Evolutionary conservation across 805 yeast genomes (phyloP).

Genomic region (Candida chauliodis): DNA sequence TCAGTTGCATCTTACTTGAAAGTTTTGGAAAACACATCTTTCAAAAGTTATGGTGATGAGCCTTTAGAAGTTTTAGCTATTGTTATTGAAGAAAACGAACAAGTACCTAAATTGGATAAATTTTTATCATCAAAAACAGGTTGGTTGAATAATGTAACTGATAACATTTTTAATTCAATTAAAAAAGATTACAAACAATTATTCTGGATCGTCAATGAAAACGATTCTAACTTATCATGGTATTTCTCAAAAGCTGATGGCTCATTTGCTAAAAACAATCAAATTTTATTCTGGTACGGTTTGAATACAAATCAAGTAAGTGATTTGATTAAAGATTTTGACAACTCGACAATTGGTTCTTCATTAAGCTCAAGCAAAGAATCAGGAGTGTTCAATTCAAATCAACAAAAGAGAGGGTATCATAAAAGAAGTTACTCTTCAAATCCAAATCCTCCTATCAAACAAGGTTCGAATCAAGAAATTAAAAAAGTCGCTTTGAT

Average conservation of each 20-base stretch:
- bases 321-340: slow-evolving; percentile 54
- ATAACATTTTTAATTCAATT: slow-evolving; percentile 83
- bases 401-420: slow-evolving; percentile 51
- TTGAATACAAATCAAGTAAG: slow-evolving; percentile 62
- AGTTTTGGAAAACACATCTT: slow-evolving; percentile 55
- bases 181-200: slow-evolving; percentile 68
- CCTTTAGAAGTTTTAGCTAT: slow-evolving; percentile 93
- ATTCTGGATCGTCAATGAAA: slow-evolving; percentile 89
- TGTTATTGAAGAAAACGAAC: slow-evolving; percentile 49
- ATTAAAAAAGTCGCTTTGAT: slow-evolving; percentile 82
- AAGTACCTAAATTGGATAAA: slow-evolving; percentile 72
- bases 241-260: slow-evolving; percentile 92
- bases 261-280: slow-evolving; percentile 83
- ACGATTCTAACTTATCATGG: slow-evolving; percentile 88
- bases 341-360: slow-evolving; percentile 29
- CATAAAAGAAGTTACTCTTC: slow-evolving; percentile 39
- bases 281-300: slow-evolving; percentile 94
- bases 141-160: slow-evolving; percentile 97
- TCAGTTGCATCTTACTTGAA: slow-evolving; percentile 82
- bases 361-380: slow-evolving; percentile 36
- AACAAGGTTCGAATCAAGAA: slow-evolving; percentile 57
- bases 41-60: slow-evolving; percentile 89
- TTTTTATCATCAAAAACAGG: slow-evolving; percentile 85
- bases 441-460: slow-evolving; percentile 72
- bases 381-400: slow-evolving; percentile 46